Base-by-base conservation (phyloP, 192 early-diverging fungal genomes). In the Chytriomyces sp. region DNA sequence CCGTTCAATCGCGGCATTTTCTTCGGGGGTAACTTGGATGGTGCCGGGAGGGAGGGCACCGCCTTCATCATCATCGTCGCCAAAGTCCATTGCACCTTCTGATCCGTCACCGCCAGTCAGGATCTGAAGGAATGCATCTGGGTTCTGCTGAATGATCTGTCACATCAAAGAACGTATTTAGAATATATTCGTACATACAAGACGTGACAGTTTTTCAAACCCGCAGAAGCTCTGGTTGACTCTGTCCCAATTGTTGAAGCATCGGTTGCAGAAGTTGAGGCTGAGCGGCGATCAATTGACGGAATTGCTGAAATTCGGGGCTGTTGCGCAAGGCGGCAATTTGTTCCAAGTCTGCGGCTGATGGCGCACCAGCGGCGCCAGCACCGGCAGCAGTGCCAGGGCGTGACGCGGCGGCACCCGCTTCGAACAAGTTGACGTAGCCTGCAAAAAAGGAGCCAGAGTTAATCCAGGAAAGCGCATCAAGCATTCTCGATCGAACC, bases 241-340 rank as follows among this genome's bases (percentile, higher is more conserved):
- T 86, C 82, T 89, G 88, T 2, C 91, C 94, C 70, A 98, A 81
- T 81, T 96, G 92, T 66, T 91, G 84, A 73, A 99, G 83, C 26
- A 99, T 85, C 53, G 94, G 93, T 79, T 93, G 91, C 57, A 99
- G 84, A 77, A 97, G 84, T 20, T 89, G 86, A 60, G 97, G 97
- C 84, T 98, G 93, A 13, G 86, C 80, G 63, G 92, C 94, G 24
- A 97, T 91, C 69, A 97, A 74, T 79, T 93, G 90, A 64, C 95
- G 93, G 49, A 99, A 89, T 79, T 96, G 91, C 77, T 95, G 93
- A 80, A 98, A 97, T 79, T 97, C 95, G 45, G 94, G 93, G 61
- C 89, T 88, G 61, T 92, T 89, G 77, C 93, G 83, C 73, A 98
- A 80, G 62, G 86, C 81, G 26, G 82, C 23, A 20, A 76, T 64